Evolutionary conservation across 2,329 filamentous ascomycete species (phyloP).

Genomic region (Penicillium sp.): DNA sequence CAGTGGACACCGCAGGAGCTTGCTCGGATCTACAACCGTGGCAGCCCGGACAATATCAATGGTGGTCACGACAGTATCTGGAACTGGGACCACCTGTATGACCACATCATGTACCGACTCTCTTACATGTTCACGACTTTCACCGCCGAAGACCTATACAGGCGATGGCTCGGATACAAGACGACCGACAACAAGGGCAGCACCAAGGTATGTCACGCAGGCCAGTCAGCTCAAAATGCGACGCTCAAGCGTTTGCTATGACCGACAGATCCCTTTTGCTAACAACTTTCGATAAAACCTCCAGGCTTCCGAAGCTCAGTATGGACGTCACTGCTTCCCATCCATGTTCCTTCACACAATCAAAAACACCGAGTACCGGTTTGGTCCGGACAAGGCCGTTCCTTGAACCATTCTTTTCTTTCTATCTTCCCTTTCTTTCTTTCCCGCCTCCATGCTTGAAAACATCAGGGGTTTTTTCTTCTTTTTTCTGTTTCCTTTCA

Average conservation of each 20-base stretch:
- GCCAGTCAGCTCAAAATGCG: background rate
- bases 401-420: constrained; percentile 6
- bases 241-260: background rate
- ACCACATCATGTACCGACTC: constrained; percentile 25
- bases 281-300: background rate
- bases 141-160: constrained; percentile 48
- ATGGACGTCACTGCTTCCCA: constrained; percentile 21
- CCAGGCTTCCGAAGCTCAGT: constrained; percentile 13
- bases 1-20: constrained; percentile 51
- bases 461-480: background rate
- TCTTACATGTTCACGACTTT: constrained; percentile 26
- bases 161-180: constrained; percentile 47
- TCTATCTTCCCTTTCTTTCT: background rate
- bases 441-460: background rate
- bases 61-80: constrained; percentile 41
- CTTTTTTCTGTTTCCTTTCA: background rate
- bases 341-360: constrained; percentile 23
- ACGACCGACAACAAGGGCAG: constrained; percentile 16
- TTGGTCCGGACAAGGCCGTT: constrained; percentile 18
- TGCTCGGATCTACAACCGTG: constrained; percentile 52
- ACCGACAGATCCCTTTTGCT: background rate
- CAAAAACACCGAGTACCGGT: constrained; percentile 16
- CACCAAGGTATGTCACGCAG: constrained; percentile 8
- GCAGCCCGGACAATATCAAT: constrained; percentile 44
- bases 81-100: constrained; percentile 26